A percentile compares a stretch with the other conserved stretches of the same genome.
These are phyloP conservation scores for Daldinia grandis DNA, from an alignment of 495 filamentous ascomycete genomes.

Conservation along the genomic window DNA sequence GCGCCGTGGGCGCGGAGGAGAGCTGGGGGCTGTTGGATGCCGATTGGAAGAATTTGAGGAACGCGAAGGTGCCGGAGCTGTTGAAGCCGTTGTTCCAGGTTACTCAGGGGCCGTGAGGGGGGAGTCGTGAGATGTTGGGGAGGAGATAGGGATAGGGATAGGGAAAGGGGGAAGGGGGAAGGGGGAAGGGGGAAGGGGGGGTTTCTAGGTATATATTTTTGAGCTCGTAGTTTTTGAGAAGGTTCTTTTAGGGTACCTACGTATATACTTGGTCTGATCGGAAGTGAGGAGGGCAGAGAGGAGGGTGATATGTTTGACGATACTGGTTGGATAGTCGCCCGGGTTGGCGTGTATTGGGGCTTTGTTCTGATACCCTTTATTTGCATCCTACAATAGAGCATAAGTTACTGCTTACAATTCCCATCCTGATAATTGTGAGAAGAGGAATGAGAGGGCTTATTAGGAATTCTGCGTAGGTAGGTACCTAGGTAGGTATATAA, in stretches of 20 bases:
- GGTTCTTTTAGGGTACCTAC: neutral
- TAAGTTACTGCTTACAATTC: neutral
- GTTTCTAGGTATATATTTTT: neutral
- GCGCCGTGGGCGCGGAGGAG: slow-evolving; percentile 54
- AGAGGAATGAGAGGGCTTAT: neutral
- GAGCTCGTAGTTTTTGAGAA: too few relatives aligned
- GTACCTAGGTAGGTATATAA: too few relatives aligned
- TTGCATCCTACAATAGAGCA: neutral
- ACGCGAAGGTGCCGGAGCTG: slow-evolving; percentile 47
- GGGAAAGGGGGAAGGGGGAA: too few relatives aligned
- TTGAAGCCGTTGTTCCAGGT: slow-evolving; percentile 53
- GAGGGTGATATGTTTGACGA: neutral
- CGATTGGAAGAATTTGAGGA: slow-evolving; percentile 58
- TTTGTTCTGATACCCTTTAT: slow-evolving; percentile 8
- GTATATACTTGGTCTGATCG: neutral
- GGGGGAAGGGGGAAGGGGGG: too few relatives aligned
- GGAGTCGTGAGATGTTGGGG: neutral
- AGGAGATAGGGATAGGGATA: neutral
- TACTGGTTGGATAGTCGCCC: neutral
- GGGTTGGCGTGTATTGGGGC: neutral
- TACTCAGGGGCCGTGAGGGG: slow-evolving; percentile 52
- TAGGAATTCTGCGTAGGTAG: neutral
- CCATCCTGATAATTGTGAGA: neutral
- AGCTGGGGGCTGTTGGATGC: slow-evolving; percentile 53
- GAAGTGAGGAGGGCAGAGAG: neutral